Evolutionary conservation across 371 early-diverging fungal genomes (phyloP), one percentile per base, ranked within the genome.

Genomic region (Mortierella sp.): DNA sequence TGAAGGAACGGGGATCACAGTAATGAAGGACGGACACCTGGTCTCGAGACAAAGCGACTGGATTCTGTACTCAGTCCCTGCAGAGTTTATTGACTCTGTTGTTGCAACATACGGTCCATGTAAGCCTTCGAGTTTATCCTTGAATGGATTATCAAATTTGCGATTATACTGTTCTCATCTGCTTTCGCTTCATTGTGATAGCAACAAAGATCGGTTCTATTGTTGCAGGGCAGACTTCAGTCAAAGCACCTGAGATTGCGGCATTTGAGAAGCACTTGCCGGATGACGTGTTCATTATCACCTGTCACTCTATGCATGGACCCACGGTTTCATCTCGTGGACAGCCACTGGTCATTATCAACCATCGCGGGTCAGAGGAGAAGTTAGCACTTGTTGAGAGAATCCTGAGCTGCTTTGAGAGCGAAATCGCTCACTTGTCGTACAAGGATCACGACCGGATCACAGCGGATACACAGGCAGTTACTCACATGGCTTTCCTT

Each of bases 381-480:
- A 83, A 86, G 47, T 85, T 89, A 53, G 80, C 85, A 4, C 64
- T 86, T 21, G 93, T 88, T 1, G 76, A 91, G 14, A 67, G 82
- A 14, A 86, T 96, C 4, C 70, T 97, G 31, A 82, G 81, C 8
- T 86, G 91, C 47, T 87, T 97, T 19, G 85, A 92, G 59, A 93
- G 95, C 5, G 84, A 94, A 44, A 83, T 95, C 47, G 94, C 95
- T 1, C 84, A 90, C 67, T 69, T 97, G 63, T 84, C 86, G 30
- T 89, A 86, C 50, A 81, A 91, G 65, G 95, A 97, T 60, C 98
- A 98, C 64, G 98, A 98, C 72, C 83, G 88, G 41, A 95, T 97
- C 49, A 98, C 98, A 3, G 98, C 98, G 1, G 97, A 98, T 70
- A 98, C 98, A 1, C 98, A 98, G 79, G 97, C 98, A 6, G 96